phyloP scores from a whole-genome alignment of 495 filamentous ascomycete species.

The Trichoderma reesei region DNA sequence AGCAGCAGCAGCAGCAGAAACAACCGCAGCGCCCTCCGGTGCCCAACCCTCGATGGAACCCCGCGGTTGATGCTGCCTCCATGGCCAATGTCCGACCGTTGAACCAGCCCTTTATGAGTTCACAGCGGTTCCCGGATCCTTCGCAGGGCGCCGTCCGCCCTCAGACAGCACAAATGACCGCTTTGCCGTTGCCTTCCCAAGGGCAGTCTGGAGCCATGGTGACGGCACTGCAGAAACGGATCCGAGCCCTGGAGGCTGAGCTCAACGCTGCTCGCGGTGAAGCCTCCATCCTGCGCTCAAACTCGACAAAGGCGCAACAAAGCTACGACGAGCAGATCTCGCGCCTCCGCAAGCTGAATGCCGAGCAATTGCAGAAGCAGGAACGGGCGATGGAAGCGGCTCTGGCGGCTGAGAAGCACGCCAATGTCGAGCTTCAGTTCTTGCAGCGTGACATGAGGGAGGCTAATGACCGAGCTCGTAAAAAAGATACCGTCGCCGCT shows the following conservation, averaged over 20 bases:
- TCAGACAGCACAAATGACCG: slow-evolving; percentile 16
- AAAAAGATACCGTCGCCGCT: slow-evolving; percentile 20
- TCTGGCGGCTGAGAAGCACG: slow-evolving; percentile 33
- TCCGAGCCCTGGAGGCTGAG: slow-evolving; percentile 32
- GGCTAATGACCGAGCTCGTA: slow-evolving; percentile 31
- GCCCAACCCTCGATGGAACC: slow-evolving; percentile 11
- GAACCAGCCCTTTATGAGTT: neutral
- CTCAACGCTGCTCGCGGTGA: slow-evolving; percentile 39
- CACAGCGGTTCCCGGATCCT: neutral
- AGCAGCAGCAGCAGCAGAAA: slow-evolving; percentile 14
- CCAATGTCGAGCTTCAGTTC: slow-evolving; percentile 43
- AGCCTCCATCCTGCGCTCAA: slow-evolving; percentile 43
- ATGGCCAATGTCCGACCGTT: neutral
- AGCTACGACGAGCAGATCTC: slow-evolving; percentile 36
- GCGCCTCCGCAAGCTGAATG: slow-evolving; percentile 32
- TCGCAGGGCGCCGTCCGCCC: neutral
- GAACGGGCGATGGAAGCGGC: slow-evolving; percentile 37
- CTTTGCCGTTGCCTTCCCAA: slow-evolving; percentile 17
- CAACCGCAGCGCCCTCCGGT: slow-evolving; percentile 1
- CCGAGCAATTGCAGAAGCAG: slow-evolving; percentile 37
- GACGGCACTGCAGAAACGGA: slow-evolving; percentile 20
- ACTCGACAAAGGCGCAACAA: slow-evolving; percentile 30
- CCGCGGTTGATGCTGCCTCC: neutral
- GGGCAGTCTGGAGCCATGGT: slow-evolving; percentile 12
- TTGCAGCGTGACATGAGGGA: slow-evolving; percentile 41